A percentile compares a stretch with the other conserved stretches of the same genome.
Conservation (phyloP, 2,329 filamentous ascomycete genomes). For the Talaromyces marneffei region DNA sequence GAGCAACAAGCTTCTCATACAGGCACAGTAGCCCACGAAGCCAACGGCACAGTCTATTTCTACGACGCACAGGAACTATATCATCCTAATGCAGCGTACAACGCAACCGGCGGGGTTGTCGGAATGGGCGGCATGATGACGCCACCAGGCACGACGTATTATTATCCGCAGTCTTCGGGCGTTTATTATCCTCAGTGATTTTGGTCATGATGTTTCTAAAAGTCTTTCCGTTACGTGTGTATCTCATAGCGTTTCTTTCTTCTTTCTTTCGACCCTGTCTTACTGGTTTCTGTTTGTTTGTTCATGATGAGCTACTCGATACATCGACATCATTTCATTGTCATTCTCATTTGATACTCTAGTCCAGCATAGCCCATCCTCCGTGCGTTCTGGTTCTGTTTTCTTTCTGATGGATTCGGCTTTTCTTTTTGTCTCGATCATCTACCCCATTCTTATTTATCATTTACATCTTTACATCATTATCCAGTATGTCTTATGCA, state of each 20-base stretch:
- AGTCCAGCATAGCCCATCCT: not conserved
- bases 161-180: constrained; percentile 50
- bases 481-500: not conserved
- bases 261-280: not conserved
- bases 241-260: constrained; percentile 13
- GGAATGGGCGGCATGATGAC: constrained; percentile 79
- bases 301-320: not conserved
- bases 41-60: constrained; percentile 95
- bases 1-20: constrained; percentile 37
- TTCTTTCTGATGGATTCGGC: not conserved
- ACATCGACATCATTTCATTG: not conserved
- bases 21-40: constrained; percentile 70
- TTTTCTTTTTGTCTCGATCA: not conserved
- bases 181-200: constrained; percentile 53
- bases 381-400: not conserved
- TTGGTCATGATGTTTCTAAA: not conserved
- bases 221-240: constrained; percentile 10
- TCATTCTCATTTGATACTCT: not conserved
- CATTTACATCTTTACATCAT: not conserved
- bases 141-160: constrained; percentile 48
- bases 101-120: constrained; percentile 51
- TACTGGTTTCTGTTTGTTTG: not conserved
- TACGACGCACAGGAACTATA: constrained; percentile 81
- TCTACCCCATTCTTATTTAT: not conserved
- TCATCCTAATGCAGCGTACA: constrained; percentile 44